Percentiles rank a stretch among this genome's conserved stretches.
phyloP scores from a whole-genome alignment of 176 grass and related monocot genomes.

The Aegilops sharonensis region DNA sequence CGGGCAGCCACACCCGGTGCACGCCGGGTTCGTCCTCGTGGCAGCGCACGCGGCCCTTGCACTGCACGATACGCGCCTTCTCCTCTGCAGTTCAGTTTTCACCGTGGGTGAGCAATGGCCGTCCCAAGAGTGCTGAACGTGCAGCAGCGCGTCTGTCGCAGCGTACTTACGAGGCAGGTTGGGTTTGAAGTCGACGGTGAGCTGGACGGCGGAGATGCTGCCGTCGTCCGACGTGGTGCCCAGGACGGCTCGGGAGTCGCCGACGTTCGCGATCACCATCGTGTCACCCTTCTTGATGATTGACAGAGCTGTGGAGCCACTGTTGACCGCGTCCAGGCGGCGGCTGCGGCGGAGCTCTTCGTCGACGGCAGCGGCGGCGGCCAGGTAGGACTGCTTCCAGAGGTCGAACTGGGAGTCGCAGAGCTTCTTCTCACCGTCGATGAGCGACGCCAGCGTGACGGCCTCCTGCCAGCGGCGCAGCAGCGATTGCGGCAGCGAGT shows the following conservation, averaged over 20 bases:
- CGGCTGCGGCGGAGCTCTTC: slow-evolving; percentile 59
- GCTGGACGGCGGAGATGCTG: slow-evolving; percentile 59
- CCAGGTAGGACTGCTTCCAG: slow-evolving; percentile 63
- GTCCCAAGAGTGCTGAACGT: not conserved
- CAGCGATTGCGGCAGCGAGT: slow-evolving; percentile 71
- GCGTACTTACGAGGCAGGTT: slow-evolving; percentile 77
- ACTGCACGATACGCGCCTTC: slow-evolving; percentile 63
- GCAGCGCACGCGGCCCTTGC: slow-evolving; percentile 69
- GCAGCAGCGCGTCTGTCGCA: not conserved
- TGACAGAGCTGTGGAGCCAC: slow-evolving; percentile 77
- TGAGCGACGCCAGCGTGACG: slow-evolving; percentile 45
- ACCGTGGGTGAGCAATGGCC: not conserved
- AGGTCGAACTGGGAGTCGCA: slow-evolving; percentile 49
- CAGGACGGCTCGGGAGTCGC: slow-evolving; percentile 88
- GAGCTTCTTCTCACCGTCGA: slow-evolving; percentile 61
- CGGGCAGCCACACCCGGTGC: slow-evolving; percentile 71
- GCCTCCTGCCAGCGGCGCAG: slow-evolving; percentile 84
- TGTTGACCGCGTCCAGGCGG: slow-evolving; percentile 63
- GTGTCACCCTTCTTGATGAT: slow-evolving; percentile 78
- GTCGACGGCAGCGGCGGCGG: slow-evolving; percentile 59
- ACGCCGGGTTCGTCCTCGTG: slow-evolving; percentile 78
- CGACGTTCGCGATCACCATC: slow-evolving; percentile 78
- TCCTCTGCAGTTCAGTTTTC: slow-evolving; percentile 46
- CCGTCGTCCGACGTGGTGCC: slow-evolving; percentile 50
- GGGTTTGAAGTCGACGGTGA: slow-evolving; percentile 87